A percentile compares a stretch with the other conserved stretches of the same genome.
These are phyloP conservation scores for Acrodontium crateriforme DNA, from an alignment of 2,329 filamentous ascomycete genomes.

Conservation along the genomic window DNA sequence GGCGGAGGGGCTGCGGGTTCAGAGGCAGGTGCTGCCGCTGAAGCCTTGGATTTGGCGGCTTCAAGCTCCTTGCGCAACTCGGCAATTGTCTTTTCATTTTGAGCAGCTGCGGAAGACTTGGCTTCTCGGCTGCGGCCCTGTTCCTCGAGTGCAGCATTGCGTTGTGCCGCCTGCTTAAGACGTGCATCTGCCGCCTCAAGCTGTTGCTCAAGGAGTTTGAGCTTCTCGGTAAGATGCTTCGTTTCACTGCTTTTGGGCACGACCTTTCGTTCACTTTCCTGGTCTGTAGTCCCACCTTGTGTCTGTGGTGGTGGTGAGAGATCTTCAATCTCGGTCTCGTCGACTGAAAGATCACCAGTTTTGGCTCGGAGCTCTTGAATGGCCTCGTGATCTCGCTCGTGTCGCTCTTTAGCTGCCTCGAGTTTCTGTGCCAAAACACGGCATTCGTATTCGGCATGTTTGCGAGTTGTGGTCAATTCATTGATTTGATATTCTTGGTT, in stretches of 20 bases:
- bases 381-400: slow-evolving; percentile 33
- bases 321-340: slow-evolving; percentile 9
- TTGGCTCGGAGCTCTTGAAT: slow-evolving; percentile 33
- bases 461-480: slow-evolving; percentile 34
- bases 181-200: slow-evolving; percentile 19
- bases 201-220: slow-evolving; percentile 19
- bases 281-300: slow-evolving; percentile 4
- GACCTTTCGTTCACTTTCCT: not conserved
- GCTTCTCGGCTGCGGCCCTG: slow-evolving; percentile 6
- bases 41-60: slow-evolving; percentile 7
- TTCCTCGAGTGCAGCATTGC: slow-evolving; percentile 18
- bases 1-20: slow-evolving; percentile 8
- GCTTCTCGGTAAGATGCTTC: slow-evolving; percentile 18
- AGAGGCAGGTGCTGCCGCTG: slow-evolving; percentile 5
- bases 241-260: slow-evolving; percentile 9
- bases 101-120: slow-evolving; percentile 7
- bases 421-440: slow-evolving; percentile 32
- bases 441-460: slow-evolving; percentile 35
- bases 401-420: slow-evolving; percentile 33
- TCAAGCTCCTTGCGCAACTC: slow-evolving; percentile 19
- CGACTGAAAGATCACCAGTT: slow-evolving; percentile 23
- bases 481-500: slow-evolving; percentile 39
- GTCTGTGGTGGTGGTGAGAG: slow-evolving; percentile 5
- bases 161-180: slow-evolving; percentile 19
- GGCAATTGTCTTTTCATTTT: slow-evolving; percentile 15